phyloP scores from a whole-genome alignment of 306 rosid species.

The Citrullus colocynthis region DNA sequence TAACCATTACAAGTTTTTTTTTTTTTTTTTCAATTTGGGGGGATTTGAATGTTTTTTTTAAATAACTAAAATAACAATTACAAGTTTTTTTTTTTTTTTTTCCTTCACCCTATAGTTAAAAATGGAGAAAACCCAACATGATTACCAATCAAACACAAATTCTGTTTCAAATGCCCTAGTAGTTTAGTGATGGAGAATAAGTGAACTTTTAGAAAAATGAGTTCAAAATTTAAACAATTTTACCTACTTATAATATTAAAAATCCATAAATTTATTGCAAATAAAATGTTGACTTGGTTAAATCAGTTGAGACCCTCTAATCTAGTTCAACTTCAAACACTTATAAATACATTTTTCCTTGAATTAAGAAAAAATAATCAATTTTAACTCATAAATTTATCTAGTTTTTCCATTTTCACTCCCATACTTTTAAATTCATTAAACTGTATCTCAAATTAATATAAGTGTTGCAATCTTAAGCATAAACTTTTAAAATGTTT shows the following conservation, averaged over 20 bases:
- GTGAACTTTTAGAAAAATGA: background rate
- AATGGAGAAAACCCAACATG: background rate
- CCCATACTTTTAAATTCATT: too few relatives aligned
- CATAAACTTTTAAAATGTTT: too few relatives aligned
- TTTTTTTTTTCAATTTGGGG: too few relatives aligned
- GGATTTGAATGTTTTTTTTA: background rate
- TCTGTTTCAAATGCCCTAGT: background rate
- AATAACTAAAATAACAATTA: background rate
- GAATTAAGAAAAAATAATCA: too few relatives aligned
- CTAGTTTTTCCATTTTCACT: too few relatives aligned
- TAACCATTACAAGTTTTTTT: background rate
- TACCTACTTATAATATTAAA: background rate
- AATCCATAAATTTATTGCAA: background rate
- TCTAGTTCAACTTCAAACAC: background rate
- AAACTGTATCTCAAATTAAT: too few relatives aligned
- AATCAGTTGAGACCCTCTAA: background rate
- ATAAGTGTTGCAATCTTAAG: too few relatives aligned
- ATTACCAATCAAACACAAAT: background rate
- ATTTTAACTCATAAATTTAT: too few relatives aligned
- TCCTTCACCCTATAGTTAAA: background rate
- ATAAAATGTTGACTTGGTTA: background rate
- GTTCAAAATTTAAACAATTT: background rate
- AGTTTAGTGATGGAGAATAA: background rate
- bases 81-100: background rate
- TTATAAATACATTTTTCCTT: too few relatives aligned